Evolutionary conservation across 2,329 filamentous ascomycete species (phyloP).

Genomic region (Orbilia ellipsospora): DNA sequence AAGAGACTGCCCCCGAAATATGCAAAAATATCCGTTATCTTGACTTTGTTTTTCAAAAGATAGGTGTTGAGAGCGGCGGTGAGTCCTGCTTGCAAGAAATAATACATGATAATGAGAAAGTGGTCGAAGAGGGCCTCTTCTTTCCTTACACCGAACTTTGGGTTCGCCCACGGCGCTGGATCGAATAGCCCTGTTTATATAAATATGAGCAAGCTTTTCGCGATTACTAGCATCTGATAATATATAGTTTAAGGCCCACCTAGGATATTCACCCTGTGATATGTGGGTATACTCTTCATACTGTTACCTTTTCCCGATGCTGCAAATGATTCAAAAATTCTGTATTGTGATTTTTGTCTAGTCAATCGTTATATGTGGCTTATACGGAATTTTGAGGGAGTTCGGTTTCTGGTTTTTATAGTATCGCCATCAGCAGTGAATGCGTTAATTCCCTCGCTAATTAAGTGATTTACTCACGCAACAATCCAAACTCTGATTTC

Average conservation of each 20-base stretch:
- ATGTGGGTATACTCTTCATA: conserved; percentile 3
- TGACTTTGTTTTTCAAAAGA: conserved; percentile 21
- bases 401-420: not conserved
- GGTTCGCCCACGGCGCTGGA: conserved; percentile 16
- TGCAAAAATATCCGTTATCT: conserved; percentile 10
- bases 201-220: not conserved
- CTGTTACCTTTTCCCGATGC: not conserved
- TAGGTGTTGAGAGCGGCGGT: conserved; percentile 9
- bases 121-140: conserved; percentile 12
- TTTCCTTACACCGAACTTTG: conserved; percentile 15
- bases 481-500: too few relatives aligned
- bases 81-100: conserved; percentile 26
- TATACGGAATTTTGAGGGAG: not conserved
- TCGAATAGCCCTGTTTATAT: conserved; percentile 15
- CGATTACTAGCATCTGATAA: not conserved
- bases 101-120: conserved; percentile 22
- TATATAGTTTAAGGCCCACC: not conserved
- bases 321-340: not conserved
- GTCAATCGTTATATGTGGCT: not conserved
- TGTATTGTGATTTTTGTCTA: not conserved
- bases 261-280: not conserved
- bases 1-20: conserved; percentile 25
- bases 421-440: not conserved
- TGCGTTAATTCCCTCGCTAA: not conserved
- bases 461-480: too few relatives aligned